Conservation (phyloP, 352 stramenopile genomes). For the Pythium biforme region DNA sequence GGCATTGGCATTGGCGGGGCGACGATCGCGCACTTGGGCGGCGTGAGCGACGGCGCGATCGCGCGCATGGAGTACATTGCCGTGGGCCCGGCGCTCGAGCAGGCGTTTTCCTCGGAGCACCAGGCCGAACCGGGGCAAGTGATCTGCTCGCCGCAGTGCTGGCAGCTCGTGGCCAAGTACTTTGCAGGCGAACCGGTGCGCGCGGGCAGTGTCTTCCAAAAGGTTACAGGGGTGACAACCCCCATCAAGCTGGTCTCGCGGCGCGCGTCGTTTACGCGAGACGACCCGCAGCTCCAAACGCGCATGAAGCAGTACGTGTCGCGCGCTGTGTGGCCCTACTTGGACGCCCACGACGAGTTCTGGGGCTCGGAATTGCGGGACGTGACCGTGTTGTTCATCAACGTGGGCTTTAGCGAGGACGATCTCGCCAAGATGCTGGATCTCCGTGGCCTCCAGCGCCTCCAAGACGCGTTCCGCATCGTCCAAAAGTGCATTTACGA, state of each 20-base stretch:
- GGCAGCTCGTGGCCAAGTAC: conserved; percentile 59
- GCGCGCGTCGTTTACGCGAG: conserved; percentile 67
- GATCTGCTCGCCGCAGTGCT: conserved; percentile 85
- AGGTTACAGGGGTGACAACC: conserved; percentile 52
- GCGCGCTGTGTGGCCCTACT: conserved; percentile 89
- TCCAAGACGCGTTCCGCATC: conserved; percentile 76
- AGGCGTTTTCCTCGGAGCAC: conserved; percentile 90
- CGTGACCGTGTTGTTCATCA: conserved; percentile 93
- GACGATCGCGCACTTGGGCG: conserved; percentile 89
- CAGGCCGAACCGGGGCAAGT: conserved; percentile 87
- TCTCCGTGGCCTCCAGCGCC: conserved; percentile 57
- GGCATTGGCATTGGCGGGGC: conserved; percentile 88
- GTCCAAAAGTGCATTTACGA: conserved; percentile 92
- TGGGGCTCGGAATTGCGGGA: conserved; percentile 91
- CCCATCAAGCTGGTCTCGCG: conserved; percentile 69
- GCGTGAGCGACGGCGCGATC: conserved; percentile 78
- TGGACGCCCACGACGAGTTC: conserved; percentile 91
- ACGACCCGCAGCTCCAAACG: conserved; percentile 77
- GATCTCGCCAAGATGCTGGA: conserved; percentile 79
- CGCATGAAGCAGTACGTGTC: conserved; percentile 92
- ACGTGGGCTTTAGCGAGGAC: conserved; percentile 89
- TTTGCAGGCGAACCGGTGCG: conserved; percentile 58
- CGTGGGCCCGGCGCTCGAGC: conserved; percentile 86
- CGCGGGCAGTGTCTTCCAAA: conserved; percentile 42
- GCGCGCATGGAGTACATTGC: conserved; percentile 91